Evolutionary conservation across 495 filamentous ascomycete species (phyloP).

Genomic region (Entonaema liquescens): DNA sequence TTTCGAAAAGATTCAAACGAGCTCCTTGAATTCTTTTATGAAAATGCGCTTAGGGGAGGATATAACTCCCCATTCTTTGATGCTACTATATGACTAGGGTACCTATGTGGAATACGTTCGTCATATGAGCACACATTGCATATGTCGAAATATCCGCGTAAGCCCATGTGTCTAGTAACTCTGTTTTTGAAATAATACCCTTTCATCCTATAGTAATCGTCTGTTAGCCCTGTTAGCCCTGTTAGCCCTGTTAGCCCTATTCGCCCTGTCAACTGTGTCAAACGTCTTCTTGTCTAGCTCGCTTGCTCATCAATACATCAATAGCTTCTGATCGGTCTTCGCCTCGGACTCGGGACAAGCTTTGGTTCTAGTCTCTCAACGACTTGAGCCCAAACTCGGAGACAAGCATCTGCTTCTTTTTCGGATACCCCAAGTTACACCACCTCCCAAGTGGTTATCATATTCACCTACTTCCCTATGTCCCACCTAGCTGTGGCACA

Average conservation of each 20-base stretch:
- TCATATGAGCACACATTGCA: conserved; percentile 45
- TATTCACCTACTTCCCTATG: conserved; percentile 46
- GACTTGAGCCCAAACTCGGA: conserved; percentile 29
- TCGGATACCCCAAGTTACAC: conserved; percentile 48
- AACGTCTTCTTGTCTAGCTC: conserved; percentile 14
- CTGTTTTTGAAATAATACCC: conserved; percentile 24
- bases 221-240: conserved; percentile 14
- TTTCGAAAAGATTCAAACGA: conserved; percentile 3
- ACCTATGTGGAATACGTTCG: too few relatives aligned
- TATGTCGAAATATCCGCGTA: conserved; percentile 40
- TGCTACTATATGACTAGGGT: too few relatives aligned
- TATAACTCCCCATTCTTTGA: too few relatives aligned
- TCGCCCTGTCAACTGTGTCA: conserved; percentile 1
- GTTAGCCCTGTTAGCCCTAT: neutral
- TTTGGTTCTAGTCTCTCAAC: conserved; percentile 28
- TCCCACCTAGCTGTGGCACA: conserved; percentile 46
- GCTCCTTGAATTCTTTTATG: neutral
- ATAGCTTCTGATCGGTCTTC: conserved; percentile 20
- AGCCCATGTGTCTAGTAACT: conserved; percentile 19
- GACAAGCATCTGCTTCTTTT: conserved; percentile 33
- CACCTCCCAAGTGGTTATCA: conserved; percentile 38
- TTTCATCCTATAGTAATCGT: conserved; percentile 33
- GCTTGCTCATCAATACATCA: conserved; percentile 16
- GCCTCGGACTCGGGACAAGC: conserved; percentile 33
- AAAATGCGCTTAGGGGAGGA: too few relatives aligned